Evolutionary conservation across 768 basidiomycete species (phyloP).

Genomic region (Hypsizygus marmoreus): DNA sequence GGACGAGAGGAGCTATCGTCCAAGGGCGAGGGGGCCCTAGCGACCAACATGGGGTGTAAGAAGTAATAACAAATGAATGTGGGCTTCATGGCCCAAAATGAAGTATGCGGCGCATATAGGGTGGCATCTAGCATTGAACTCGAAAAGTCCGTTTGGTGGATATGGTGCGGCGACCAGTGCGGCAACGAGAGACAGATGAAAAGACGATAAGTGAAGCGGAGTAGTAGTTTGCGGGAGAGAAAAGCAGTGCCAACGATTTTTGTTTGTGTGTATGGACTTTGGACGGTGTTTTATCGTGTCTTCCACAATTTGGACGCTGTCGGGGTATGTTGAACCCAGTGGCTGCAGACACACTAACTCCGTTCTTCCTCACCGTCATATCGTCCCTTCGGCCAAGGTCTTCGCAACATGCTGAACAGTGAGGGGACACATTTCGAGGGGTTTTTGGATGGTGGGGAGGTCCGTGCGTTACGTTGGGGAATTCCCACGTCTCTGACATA

Average conservation of each 20-base stretch:
- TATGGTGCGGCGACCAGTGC: no score
- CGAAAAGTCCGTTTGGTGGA: no score
- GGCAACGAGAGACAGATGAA: no score
- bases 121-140: no score
- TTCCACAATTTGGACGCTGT: conserved; percentile 73
- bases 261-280: conserved; percentile 53
- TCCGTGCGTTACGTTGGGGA: conserved; percentile 57
- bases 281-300: conserved; percentile 75
- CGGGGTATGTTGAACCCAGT: conserved; percentile 61
- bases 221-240: no score
- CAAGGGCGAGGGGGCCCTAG: no score
- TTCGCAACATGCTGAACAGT: conserved; percentile 19
- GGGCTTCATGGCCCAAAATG: no score
- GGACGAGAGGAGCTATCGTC: no score
- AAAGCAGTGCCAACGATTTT: conserved; percentile 19
- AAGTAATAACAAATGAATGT: no score
- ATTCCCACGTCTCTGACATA: conserved; percentile 65
- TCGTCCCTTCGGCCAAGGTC: conserved; percentile 12
- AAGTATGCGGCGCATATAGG: no score
- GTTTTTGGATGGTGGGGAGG: conserved; percentile 32
- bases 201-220: no score
- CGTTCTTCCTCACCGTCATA: conserved; percentile 33
- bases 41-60: no score
- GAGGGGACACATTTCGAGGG: conserved; percentile 16
- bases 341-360: conserved; percentile 53